Evolutionary conservation across 106 monocot genomes (phyloP), one percentile per base, ranked within the genome.

Genomic region (Vanilla planifolia): DNA sequence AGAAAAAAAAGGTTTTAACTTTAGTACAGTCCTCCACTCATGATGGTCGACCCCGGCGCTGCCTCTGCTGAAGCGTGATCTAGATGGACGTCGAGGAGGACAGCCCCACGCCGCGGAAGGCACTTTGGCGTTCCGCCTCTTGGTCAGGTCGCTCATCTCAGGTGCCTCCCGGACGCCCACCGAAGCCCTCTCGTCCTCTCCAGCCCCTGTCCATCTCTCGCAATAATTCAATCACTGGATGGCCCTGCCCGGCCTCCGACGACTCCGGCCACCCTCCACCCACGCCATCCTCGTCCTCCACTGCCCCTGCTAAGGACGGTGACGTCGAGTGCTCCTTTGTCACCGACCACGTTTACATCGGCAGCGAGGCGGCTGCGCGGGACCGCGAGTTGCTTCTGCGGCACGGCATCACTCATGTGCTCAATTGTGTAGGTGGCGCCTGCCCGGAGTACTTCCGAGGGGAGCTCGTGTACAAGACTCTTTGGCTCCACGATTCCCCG

Each of bases 401-500:
- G 19, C 79, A 80, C 59, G 75, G 83, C 10, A 87, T 92, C 69
- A 87, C 92, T 16, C 86, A 92, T 66, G 67, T 92, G 5, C 77
- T 92, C 63, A 87, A 82, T 67, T 92, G 92, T 73, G 86, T 79
- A 6, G 92, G 83, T n/a, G 60, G 64, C 20, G 50, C 63, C 1
- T 78, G 82, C 62, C 83, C 83, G 5, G 80, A 83, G 25, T 76
- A 67, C 61, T 87, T 87, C 74, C 65, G 63, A 8, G 64, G 60
- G 8, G 83, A 87, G 3, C 43, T 92, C 48, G 41, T 40, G 13
- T 87, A 92, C 45, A 68, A 51, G 46, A 87, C 92, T 15, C 82
- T 92, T n/a, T 87, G 74, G 69, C 77, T 92, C 48, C 73, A 72
- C 27, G 92, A 92, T 48, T 77, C 77, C 10, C 87, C 92, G 8